Evolutionary conservation across 2,329 filamentous ascomycete genomes (phyloP).

Genomic region (Aureobasidium lini): DNA sequence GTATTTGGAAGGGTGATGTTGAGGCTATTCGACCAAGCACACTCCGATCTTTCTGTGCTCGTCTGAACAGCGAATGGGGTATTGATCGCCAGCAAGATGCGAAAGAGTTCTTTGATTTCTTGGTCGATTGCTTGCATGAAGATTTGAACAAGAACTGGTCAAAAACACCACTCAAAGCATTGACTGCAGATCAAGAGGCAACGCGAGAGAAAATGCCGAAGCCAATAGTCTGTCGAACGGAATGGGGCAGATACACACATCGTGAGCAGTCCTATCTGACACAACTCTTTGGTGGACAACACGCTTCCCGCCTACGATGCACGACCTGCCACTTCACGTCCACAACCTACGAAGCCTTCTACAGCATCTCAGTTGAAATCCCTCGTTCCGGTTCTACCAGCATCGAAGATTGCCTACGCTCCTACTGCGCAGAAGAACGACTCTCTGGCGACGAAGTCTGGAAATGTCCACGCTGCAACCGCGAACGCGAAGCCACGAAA

Average conservation of each 20-base stretch:
- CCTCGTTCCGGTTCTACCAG: constrained; percentile 53
- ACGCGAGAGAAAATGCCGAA: constrained; percentile 53
- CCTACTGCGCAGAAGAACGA: constrained; percentile 60
- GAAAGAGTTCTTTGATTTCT: constrained; percentile 78
- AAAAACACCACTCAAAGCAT: constrained; percentile 47
- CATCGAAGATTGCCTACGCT: constrained; percentile 61
- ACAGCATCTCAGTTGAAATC: constrained; percentile 64
- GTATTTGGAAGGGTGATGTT: constrained; percentile 54
- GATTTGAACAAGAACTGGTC: constrained; percentile 70
- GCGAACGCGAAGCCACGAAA: constrained; percentile 58
- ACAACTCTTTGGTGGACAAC: constrained; percentile 68
- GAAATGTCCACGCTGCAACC: constrained; percentile 69
- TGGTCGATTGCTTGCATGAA: constrained; percentile 74
- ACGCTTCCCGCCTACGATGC: constrained; percentile 55
- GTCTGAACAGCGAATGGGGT: constrained; percentile 60
- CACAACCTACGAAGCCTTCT: constrained; percentile 63
- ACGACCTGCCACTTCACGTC: constrained; percentile 55
- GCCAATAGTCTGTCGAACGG: constrained; percentile 59
- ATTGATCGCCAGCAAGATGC: constrained; percentile 79
- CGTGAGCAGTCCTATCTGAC: constrained; percentile 70
- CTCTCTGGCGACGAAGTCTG: constrained; percentile 60
- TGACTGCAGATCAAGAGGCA: constrained; percentile 54
- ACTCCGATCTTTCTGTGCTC: constrained; percentile 53
- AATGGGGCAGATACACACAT: constrained; percentile 66
- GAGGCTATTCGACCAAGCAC: constrained; percentile 38